These are phyloP conservation scores for Mychonastes homosphaera DNA, from an alignment of 139 green algal species.

Conservation along the genomic window DNA sequence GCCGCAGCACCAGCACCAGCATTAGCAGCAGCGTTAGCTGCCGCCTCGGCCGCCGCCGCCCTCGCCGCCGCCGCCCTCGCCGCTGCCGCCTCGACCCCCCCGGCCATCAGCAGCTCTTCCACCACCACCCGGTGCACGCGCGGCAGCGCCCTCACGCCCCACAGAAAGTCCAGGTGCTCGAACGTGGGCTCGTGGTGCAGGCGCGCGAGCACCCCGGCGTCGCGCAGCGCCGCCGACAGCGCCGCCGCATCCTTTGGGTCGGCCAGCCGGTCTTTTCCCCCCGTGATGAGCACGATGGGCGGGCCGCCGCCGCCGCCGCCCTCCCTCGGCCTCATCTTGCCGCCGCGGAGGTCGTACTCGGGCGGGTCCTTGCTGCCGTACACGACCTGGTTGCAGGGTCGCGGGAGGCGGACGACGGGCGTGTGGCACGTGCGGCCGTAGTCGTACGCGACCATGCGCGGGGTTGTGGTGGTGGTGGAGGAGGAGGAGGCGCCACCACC, in stretches of 20 bases:
- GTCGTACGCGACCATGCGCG: constrained; percentile 25
- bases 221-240: constrained; percentile 13
- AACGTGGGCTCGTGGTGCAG: constrained; percentile 7
- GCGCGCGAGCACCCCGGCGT: not conserved
- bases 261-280: constrained; percentile 27
- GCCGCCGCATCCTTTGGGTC: constrained; percentile 27
- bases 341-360: constrained; percentile 23
- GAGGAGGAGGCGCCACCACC: not conserved
- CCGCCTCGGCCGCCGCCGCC: no score
- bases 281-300: constrained; percentile 8
- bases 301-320: no score
- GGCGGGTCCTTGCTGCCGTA: constrained; percentile 27
- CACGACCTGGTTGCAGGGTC: constrained; percentile 29
- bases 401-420: not conserved
- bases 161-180: constrained; percentile 46
- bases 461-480: not conserved
- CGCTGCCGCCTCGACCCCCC: no score
- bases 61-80: no score
- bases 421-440: constrained; percentile 26
- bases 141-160: constrained; percentile 28
- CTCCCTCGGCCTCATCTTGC: no score
- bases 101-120: constrained; percentile 14
- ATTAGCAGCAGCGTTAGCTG: no score
- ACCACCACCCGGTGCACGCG: constrained; percentile 25
- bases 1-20: no score